These are phyloP conservation scores for Eucalyptus victrix DNA, from an alignment of 345 rosid species.

Conservation along the genomic window DNA sequence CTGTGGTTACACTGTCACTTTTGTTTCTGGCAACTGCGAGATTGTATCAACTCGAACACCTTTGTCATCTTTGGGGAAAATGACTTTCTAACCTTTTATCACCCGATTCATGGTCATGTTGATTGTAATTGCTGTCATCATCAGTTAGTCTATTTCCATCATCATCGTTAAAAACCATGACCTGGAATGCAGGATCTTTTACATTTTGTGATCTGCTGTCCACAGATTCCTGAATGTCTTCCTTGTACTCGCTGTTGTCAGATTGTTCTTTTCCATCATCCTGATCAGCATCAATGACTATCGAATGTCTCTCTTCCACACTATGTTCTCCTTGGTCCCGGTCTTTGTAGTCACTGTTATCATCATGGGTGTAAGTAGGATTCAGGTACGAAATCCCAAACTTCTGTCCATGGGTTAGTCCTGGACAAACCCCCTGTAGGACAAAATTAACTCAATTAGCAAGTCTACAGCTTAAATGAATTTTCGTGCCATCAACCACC, in stretches of 20 bases:
- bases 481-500: background rate
- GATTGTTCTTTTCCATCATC: background rate
- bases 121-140: background rate
- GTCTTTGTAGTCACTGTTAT: slow-evolving; percentile 3
- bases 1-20: background rate
- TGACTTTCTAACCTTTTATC: background rate
- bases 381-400: slow-evolving; percentile 52
- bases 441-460: background rate
- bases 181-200: slow-evolving; percentile 1
- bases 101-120: background rate
- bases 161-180: slow-evolving; percentile 13
- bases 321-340: slow-evolving; percentile 3
- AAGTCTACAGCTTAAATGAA: background rate
- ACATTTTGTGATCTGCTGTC: background rate
- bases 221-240: background rate
- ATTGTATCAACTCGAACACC: background rate
- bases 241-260: background rate
- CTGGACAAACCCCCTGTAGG: slow-evolving; percentile 74
- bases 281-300: slow-evolving; percentile 19
- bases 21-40: background rate
- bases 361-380: slow-evolving; percentile 6
- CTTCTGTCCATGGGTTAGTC: slow-evolving; percentile 73
- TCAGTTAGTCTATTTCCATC: background rate
- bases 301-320: slow-evolving; percentile 7
- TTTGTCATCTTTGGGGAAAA: slow-evolving; percentile 4